A percentile compares a stretch with the other conserved stretches of the same genome.
Evolutionary conservation across 345 rosid genomes (phyloP).

Genomic region (Jatropha curcas): DNA sequence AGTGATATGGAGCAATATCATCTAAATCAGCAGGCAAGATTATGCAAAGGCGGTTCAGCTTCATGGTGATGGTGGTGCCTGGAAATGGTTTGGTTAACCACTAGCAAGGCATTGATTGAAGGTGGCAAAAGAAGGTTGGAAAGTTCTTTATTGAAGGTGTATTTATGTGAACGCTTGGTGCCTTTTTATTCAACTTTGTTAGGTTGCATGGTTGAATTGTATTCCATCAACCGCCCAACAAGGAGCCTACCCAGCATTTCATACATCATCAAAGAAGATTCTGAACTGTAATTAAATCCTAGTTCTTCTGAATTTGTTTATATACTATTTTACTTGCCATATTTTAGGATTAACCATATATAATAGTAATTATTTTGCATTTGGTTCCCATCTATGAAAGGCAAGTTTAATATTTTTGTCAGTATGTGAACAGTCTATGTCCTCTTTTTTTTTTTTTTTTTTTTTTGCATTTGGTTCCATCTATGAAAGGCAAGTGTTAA

Average conservation of each 20-base stretch:
- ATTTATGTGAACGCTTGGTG: background rate
- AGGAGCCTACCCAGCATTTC: background rate
- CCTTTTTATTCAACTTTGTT: conserved; percentile 40
- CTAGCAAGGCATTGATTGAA: conserved; percentile 10
- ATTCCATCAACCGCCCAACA: conserved; percentile 1
- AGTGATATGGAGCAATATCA: conserved; percentile 38
- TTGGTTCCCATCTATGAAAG: too few species aligned
- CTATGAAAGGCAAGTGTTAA: too few species aligned
- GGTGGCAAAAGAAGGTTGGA: background rate
- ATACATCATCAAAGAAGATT: conserved; percentile 9
- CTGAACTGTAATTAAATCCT: background rate
- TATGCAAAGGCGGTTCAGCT: conserved; percentile 59
- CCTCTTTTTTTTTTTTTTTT: too few species aligned
- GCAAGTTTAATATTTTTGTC: too few species aligned
- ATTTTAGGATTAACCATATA: background rate
- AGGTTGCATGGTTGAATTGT: conserved; percentile 46
- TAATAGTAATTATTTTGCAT: too few species aligned
- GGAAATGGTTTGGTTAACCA: background rate
- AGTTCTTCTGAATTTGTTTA: background rate
- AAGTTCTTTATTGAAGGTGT: background rate
- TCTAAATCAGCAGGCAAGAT: conserved; percentile 54
- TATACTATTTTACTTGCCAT: background rate
- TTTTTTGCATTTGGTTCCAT: too few species aligned
- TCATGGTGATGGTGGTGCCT: conserved; percentile 39
- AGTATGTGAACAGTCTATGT: too few species aligned